Base-by-base conservation (phyloP, 148 eudicot species). In the Tetragonia tetragonoides region DNA sequence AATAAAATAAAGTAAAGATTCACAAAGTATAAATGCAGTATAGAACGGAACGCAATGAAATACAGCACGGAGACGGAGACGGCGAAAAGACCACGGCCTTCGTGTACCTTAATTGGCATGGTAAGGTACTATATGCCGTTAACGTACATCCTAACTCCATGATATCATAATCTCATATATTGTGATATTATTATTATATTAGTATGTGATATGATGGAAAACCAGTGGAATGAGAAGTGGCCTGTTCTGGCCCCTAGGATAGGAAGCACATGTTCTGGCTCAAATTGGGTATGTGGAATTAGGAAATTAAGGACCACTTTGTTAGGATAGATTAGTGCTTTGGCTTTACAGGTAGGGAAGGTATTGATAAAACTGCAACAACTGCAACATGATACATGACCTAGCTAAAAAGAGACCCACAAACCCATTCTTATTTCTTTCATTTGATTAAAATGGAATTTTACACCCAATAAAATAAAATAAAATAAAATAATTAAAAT, bases 281-380 rank as follows among this genome's bases (percentile, higher is more conserved):
- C 70, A 62, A 75, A 75, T 70, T 70, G 78, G 69, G 68, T 77
- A 42, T 40, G 66, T 46, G 40, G 64, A 65, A 49, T 60, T 28
- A 9, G 41, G 68, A 68, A 7, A 54, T 67, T 42, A 65, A 72
- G 68, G 78, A 73, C 80, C 84, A 81, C 77, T 66, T 21, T 68
- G 53, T 68, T 47, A 64, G 67, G 63, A 24, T 61, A 67, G 17
- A 68, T 61, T 82, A 77, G 81, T 82, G 78, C 78, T 67, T 72
- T 77, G 73, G 80, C 81, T 77, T 82, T 73, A 82, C 67, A 73
- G 65, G 70, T 81, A 66, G 74, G 73, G 76, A 20, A 56, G 40
- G 59, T 41, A 70, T 24, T 72, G 15, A 75, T 70, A 56, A 23
- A 66, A 76, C 44, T n/a, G 18, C 59, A 20, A 75, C 68, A 41